Base-by-base conservation (phyloP, 805 yeast genomes). In the Yarrowia sp. region DNA sequence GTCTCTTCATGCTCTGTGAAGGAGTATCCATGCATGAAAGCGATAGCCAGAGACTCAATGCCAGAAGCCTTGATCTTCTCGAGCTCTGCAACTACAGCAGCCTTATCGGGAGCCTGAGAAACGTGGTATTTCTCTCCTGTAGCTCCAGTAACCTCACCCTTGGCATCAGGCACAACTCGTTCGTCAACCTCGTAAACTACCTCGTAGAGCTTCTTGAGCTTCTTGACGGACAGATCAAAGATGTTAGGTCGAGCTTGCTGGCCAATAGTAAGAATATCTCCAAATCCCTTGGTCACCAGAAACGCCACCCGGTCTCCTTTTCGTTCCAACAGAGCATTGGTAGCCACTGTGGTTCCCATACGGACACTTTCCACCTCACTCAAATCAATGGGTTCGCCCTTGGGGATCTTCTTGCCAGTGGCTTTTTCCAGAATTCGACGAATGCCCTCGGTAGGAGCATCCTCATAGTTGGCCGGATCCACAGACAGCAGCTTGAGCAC, bases 281-380 rank as follows among this genome's bases (percentile, higher is more conserved):
- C 86, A 79, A 92, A 94, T 0, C 98, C 99, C 74, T 87, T 89
- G 15, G 98, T 91, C 2, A 97, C 92, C 5, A 93, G 78, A 70
- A 94, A 82, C 1, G 95, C 96, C 73, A 96, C 93, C 41, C 87
- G 81, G 69, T 92, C 96, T 65, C 98, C 99, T 75, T 92, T 92
- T 71, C 98, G 84, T 75, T 94, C 98, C 70, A 94, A 82, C 42
- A 95, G 83, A 1, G 98, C 97, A 79, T 94, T 94, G 8, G 98
- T 94, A 1, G 99, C 98, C 11, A 92, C 95, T 0, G 98, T 93
- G 4, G 98, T 92, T 2, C 98, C 98, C 90, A 93, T 88, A 69
- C 97, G 82, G 59, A 92, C 86, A 52, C 88, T 84, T 67, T 86
- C 87, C 46, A 92, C 89, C 2, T 79, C 78, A 7, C 71, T 63